These are phyloP conservation scores for Colletotrichum sp. DNA, from an alignment of 2,329 filamentous ascomycete species.

Conservation along the genomic window DNA sequence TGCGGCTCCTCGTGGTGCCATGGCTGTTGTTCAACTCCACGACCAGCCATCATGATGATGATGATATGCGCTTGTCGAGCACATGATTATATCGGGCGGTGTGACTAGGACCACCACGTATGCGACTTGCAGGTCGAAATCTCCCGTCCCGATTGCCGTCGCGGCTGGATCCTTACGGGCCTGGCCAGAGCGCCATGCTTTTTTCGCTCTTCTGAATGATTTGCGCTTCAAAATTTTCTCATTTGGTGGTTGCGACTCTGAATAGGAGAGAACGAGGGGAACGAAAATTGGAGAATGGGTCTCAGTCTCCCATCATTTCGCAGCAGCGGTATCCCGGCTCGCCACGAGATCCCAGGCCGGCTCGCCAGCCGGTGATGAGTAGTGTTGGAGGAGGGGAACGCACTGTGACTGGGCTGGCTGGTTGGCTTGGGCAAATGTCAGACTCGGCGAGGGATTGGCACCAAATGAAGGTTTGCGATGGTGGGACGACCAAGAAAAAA, in stretches of 20 bases:
- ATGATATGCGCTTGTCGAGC: constrained; percentile 7
- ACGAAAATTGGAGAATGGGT: not conserved
- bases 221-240: not conserved
- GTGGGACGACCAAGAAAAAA: constrained; percentile 6
- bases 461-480: constrained; percentile 4
- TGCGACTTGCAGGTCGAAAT: constrained; percentile 15
- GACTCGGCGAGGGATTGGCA: not conserved
- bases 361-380: not conserved
- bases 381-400: not conserved
- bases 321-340: constrained; percentile 6
- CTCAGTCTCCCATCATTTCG: constrained; percentile 5
- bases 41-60: not conserved
- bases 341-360: not conserved
- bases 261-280: not conserved
- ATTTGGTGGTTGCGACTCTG: not conserved
- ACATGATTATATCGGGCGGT: constrained; percentile 6
- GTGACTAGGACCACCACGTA: not conserved
- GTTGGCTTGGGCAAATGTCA: not conserved
- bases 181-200: not conserved
- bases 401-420: not conserved
- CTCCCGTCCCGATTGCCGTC: constrained; percentile 1
- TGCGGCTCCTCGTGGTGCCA: constrained; percentile 2
- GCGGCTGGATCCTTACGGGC: not conserved
- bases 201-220: not conserved
- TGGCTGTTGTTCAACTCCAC: not conserved